A percentile compares a stretch with the other conserved stretches of the same genome.
Evolutionary conservation across 2,329 filamentous ascomycete genomes (phyloP).

Genomic region (Davidsoniella australis): DNA sequence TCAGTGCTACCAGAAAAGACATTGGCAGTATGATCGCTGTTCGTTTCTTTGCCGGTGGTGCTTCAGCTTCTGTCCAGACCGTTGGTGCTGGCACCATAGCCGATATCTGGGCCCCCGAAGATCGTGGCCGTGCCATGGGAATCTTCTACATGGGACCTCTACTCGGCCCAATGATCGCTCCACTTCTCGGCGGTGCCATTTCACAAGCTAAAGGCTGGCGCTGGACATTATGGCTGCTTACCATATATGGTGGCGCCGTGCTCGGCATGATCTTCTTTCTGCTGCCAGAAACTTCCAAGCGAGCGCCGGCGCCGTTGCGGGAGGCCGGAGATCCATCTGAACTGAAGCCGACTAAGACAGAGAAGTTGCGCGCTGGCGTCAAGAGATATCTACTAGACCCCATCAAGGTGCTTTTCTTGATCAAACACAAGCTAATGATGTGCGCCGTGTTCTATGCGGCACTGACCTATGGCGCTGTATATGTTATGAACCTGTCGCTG

Average conservation of each 20-base stretch:
- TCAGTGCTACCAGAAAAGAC: slow-evolving; percentile 50
- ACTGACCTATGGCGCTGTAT: slow-evolving; percentile 59
- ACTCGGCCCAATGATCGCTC: slow-evolving; percentile 55
- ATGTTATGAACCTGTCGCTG: slow-evolving; percentile 61
- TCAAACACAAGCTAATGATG: slow-evolving; percentile 57
- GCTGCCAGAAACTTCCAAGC: slow-evolving; percentile 47
- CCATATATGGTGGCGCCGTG: slow-evolving; percentile 47
- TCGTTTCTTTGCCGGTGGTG: slow-evolving; percentile 56
- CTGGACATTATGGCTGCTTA: slow-evolving; percentile 61
- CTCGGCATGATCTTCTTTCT: slow-evolving; percentile 39
- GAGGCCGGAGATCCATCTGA: no score
- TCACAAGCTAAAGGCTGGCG: slow-evolving; percentile 55
- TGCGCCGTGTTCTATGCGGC: slow-evolving; percentile 58
- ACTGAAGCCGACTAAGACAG: slow-evolving; percentile 14
- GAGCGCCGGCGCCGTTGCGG: slow-evolving; percentile 20
- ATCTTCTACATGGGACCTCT: slow-evolving; percentile 68
- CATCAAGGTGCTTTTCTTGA: slow-evolving; percentile 49
- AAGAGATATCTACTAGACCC: slow-evolving; percentile 55
- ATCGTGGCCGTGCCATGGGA: slow-evolving; percentile 66
- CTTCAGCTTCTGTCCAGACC: slow-evolving; percentile 64
- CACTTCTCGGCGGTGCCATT: slow-evolving; percentile 61
- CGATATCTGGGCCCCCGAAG: slow-evolving; percentile 58
- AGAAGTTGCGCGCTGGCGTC: slow-evolving; percentile 31
- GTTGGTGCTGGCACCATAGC: slow-evolving; percentile 72
- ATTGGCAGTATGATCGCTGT: slow-evolving; percentile 66